Evolutionary conservation across 441 rosid genomes (phyloP).

Genomic region (Erysimum cheiri): DNA sequence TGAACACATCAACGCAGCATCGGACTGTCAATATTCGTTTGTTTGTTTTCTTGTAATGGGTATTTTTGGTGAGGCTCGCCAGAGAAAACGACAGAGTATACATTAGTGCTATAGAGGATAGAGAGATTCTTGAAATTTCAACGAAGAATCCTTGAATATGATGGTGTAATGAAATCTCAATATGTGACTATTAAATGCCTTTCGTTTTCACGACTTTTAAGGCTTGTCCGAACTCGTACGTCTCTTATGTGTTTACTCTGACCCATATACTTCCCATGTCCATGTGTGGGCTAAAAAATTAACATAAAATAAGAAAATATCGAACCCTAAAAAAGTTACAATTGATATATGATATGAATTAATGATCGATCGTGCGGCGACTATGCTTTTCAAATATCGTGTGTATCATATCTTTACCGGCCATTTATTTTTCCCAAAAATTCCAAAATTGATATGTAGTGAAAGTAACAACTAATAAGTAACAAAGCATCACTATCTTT

Average conservation of each 20-base stretch:
- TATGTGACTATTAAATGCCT: constrained; percentile 11
- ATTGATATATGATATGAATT: background rate
- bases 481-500: constrained; percentile 8
- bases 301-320: background rate
- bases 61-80: constrained; percentile 34
- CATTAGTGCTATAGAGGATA: constrained; percentile 16
- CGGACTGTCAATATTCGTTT: constrained; percentile 1
- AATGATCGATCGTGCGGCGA: constrained; percentile 9
- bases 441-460: background rate
- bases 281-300: constrained; percentile 33
- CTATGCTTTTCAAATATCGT: background rate
- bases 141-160: constrained; percentile 8
- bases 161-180: constrained; percentile 30
- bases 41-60: constrained; percentile 3
- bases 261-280: constrained; percentile 4
- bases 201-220: constrained; percentile 37
- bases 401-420: constrained; percentile 2
- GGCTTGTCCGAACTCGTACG: constrained; percentile 22
- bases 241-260: constrained; percentile 19
- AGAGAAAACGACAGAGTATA: constrained; percentile 29
- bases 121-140: constrained; percentile 7
- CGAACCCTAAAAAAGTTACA: background rate
- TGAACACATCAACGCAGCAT: constrained; percentile 18
- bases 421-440: background rate
- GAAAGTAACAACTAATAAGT: constrained; percentile 26